These are phyloP conservation scores for Whalleya microplaca DNA, from an alignment of 2,329 filamentous ascomycete genomes.

Conservation along the genomic window DNA sequence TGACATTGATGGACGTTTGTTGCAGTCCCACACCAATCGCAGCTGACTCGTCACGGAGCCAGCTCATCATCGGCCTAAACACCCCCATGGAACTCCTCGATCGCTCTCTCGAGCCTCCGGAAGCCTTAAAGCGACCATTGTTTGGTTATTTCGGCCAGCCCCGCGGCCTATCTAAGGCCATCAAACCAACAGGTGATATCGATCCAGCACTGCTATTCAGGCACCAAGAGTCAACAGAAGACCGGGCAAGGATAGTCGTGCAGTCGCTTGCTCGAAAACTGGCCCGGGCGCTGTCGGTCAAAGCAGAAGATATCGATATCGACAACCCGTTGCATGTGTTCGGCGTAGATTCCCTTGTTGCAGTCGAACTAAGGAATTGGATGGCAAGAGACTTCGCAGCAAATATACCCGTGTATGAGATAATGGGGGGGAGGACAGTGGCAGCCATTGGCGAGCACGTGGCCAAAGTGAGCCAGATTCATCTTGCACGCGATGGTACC, in stretches of 20 bases:
- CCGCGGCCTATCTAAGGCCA: too few relatives aligned
- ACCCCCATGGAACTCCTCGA: constrained; percentile 1
- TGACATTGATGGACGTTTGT: not conserved
- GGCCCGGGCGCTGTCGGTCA: not conserved
- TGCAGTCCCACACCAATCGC: not conserved
- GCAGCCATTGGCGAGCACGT: not conserved
- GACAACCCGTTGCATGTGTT: constrained; percentile 1
- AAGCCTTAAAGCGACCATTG: not conserved
- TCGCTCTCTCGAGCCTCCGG: not conserved
- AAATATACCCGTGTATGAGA: not conserved
- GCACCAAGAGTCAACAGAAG: not conserved
- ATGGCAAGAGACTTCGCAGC: constrained; percentile 6
- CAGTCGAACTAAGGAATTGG: constrained; percentile 10
- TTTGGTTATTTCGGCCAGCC: not conserved
- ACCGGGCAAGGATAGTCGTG: not conserved
- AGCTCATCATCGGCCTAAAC: constrained; percentile 3
- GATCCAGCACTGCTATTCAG: not conserved
- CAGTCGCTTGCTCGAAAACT: not conserved
- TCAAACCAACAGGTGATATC: too few relatives aligned
- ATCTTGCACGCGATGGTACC: too few relatives aligned
- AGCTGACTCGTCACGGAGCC: not conserved
- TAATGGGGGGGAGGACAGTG: not conserved
- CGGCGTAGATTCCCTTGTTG: constrained; percentile 7
- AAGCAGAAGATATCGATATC: not conserved
- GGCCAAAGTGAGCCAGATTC: not conserved